Percentiles rank a stretch among this genome's conserved stretches.
phyloP scores from a whole-genome alignment of 2,329 filamentous ascomycete species.

The Penicillium verrucosum region DNA sequence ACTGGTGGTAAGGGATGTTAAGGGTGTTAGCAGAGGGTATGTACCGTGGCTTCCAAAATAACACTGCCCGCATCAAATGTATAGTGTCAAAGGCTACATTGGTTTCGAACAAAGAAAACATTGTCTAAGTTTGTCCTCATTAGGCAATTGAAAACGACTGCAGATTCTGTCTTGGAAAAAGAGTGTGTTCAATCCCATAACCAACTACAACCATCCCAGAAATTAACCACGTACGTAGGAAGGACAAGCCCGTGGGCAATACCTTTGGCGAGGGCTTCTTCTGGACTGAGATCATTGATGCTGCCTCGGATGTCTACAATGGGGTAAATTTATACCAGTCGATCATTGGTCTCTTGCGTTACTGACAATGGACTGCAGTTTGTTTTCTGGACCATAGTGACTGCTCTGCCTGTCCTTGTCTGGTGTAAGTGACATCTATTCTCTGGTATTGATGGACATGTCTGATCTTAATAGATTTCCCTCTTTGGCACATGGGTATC shows the following conservation, averaged over 20 bases:
- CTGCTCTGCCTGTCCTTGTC: conserved; percentile 79
- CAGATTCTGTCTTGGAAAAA: conserved; percentile 61
- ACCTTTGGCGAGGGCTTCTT: conserved; percentile 70
- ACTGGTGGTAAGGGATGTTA: conserved; percentile 81
- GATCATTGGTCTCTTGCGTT: background rate
- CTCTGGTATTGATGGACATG: too few species aligned
- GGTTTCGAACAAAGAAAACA: conserved; percentile 29
- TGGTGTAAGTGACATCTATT: conserved; percentile 69
- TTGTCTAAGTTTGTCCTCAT: conserved; percentile 35
- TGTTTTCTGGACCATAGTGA: conserved; percentile 93
- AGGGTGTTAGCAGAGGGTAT: conserved; percentile 95
- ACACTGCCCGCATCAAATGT: conserved; percentile 50
- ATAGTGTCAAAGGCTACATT: conserved; percentile 46
- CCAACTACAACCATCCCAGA: conserved; percentile 10
- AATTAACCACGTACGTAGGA: conserved; percentile 52
- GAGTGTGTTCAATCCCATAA: conserved; percentile 58
- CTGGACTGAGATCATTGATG: conserved; percentile 72
- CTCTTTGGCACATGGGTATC: conserved; percentile 98
- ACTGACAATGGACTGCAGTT: conserved; percentile 56
- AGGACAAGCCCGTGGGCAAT: conserved; percentile 68
- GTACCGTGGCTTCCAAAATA: conserved; percentile 93
- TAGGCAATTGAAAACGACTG: conserved; percentile 51
- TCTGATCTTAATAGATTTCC: conserved; percentile 65
- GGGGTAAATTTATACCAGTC: conserved; percentile 57
- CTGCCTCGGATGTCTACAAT: conserved; percentile 83